These are phyloP conservation scores for Saccharomyces paradoxus DNA, from an alignment of 805 yeast species.

Conservation along the genomic window DNA sequence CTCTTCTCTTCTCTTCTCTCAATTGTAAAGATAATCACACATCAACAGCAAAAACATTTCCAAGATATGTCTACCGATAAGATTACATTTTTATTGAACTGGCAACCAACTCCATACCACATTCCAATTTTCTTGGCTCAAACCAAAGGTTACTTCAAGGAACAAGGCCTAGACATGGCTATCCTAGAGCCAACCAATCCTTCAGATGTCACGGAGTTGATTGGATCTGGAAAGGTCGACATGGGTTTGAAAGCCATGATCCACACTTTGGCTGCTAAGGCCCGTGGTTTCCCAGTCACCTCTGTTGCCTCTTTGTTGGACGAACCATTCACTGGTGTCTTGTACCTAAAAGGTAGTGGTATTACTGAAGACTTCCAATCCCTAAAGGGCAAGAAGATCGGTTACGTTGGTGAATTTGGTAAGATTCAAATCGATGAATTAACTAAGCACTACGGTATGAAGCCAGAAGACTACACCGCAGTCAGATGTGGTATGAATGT, in stretches of 20 bases:
- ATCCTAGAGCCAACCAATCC: conserved; percentile 50
- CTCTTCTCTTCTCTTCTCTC: not conserved
- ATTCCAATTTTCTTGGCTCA: conserved; percentile 45
- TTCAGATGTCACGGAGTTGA: conserved; percentile 49
- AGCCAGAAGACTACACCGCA: conserved; percentile 47
- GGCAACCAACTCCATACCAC: conserved; percentile 52
- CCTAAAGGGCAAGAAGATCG: conserved; percentile 45
- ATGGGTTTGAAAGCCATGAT: conserved; percentile 56
- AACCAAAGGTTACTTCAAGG: conserved; percentile 42
- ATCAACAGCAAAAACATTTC: not conserved
- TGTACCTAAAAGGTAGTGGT: conserved; percentile 44
- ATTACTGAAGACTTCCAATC: conserved; percentile 44
- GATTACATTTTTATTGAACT: conserved; percentile 44
- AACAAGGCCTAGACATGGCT: conserved; percentile 44
- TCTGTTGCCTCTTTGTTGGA: conserved; percentile 48
- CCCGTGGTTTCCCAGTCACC: conserved; percentile 50
- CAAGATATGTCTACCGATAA: conserved; percentile 38
- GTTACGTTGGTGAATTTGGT: conserved; percentile 54
- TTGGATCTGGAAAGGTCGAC: conserved; percentile 50
- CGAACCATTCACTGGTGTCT: conserved; percentile 51
- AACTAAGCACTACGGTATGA: conserved; percentile 48
- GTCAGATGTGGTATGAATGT: conserved; percentile 56
- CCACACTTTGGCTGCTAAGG: conserved; percentile 52
- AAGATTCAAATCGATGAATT: conserved; percentile 51
- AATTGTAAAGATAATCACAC: not conserved